Percentiles rank a stretch among this genome's conserved stretches.
These are phyloP conservation scores for Vigna hirtella DNA, from an alignment of 306 rosid species.

Conservation along the genomic window DNA sequence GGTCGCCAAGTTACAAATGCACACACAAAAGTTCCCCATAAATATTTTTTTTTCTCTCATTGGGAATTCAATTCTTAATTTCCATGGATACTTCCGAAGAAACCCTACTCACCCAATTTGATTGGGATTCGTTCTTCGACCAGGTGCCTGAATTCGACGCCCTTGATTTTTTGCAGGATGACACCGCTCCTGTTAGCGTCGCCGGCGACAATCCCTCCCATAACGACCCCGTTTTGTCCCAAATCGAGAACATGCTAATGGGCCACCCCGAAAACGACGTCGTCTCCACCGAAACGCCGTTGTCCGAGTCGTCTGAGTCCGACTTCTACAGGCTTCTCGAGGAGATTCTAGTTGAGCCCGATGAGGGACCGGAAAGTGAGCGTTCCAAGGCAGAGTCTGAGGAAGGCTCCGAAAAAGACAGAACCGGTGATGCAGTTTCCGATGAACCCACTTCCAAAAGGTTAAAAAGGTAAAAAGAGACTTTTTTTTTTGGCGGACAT, in stretches of 20 bases:
- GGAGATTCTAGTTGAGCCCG: constrained; percentile 54
- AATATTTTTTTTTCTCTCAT: not conserved
- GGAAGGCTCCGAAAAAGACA: constrained; percentile 47
- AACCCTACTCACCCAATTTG: constrained; percentile 41
- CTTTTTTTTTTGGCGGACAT: not conserved
- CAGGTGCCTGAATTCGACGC: constrained; percentile 22
- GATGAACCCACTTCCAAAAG: constrained; percentile 63
- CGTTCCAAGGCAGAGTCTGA: constrained; percentile 24
- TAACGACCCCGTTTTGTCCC: constrained; percentile 34
- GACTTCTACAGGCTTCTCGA: constrained; percentile 52
- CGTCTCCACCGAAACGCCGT: constrained; percentile 18
- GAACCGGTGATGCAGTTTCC: constrained; percentile 32
- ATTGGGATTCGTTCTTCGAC: constrained; percentile 52
- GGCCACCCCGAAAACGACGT: constrained; percentile 41
- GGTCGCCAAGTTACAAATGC: constrained; percentile 5
- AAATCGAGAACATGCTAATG: constrained; percentile 71
- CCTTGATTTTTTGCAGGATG: constrained; percentile 31
- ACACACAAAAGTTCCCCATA: not conserved
- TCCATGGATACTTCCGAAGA: constrained; percentile 42
- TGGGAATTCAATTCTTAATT: not conserved
- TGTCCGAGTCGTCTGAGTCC: constrained; percentile 5
- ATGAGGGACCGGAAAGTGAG: not conserved
- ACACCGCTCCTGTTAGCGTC: constrained; percentile 18
- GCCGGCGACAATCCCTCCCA: constrained; percentile 14
- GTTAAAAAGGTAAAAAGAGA: constrained; percentile 58